Conservation (phyloP, 1,284 basidiomycete species). For the Mycosarcoma mackinlayi region DNA sequence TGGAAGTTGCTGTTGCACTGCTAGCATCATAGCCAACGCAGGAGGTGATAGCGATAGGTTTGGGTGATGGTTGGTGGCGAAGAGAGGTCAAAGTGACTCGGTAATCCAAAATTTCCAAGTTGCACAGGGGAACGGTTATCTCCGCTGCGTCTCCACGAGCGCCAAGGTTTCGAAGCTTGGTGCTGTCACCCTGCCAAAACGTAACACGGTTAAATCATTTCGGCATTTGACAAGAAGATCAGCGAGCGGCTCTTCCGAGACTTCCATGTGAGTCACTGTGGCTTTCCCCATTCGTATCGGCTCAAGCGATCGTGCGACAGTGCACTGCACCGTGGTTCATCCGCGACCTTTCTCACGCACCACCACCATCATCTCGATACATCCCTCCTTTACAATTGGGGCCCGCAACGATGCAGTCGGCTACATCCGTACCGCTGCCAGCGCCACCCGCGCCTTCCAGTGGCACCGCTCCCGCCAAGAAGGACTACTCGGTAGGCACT, state of each 20-base stretch:
- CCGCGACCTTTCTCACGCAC: background rate
- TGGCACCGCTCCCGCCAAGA: conserved; percentile 23
- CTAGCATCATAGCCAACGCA: conserved; percentile 15
- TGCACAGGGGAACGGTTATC: background rate
- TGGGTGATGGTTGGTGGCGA: conserved; percentile 8
- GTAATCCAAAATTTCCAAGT: background rate
- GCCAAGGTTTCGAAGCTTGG: background rate
- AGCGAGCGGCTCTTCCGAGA: conserved; percentile 1
- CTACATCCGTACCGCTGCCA: conserved; percentile 23
- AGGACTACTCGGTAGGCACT: conserved; percentile 47
- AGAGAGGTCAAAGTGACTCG: conserved; percentile 2
- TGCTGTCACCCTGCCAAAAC: background rate
- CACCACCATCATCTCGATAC: conserved; percentile 1
- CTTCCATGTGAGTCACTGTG: conserved; percentile 3
- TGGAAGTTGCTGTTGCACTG: conserved; percentile 26
- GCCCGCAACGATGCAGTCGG: conserved; percentile 19
- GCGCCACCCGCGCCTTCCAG: conserved; percentile 13
- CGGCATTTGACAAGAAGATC: background rate
- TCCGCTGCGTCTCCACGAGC: conserved; percentile 6
- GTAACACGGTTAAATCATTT: background rate
- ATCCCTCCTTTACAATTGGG: background rate
- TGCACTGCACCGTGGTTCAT: no score
- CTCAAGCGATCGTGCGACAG: no score
- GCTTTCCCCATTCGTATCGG: no score
- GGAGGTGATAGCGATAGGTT: conserved; percentile 1